Base-by-base conservation (phyloP, 768 basidiomycete species). In the Boletus reticuloceps region DNA sequence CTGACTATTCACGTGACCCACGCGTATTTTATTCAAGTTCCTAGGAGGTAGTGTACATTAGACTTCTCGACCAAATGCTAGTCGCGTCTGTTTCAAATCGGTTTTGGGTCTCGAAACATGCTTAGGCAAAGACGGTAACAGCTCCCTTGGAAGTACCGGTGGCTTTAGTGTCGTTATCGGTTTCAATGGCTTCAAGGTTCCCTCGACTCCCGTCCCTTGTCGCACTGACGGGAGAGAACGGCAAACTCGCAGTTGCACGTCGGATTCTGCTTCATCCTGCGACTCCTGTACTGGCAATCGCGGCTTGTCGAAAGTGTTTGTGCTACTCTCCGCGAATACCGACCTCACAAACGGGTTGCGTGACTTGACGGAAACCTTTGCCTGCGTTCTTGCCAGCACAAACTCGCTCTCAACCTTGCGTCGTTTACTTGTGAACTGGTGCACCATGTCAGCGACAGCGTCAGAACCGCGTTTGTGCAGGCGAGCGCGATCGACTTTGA, bases 111-210 rank as follows among this genome's bases (percentile, higher is more conserved):
- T 59, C 47, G 47, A 29, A 7, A 52, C 13, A n/a, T 16, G 53
- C 9, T 29, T 59, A 16, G 57, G 47, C 8, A 47, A 43, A 38
- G 50, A n/a, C 17, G 60, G 59, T 25, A 61, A 27, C n/a, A 62
- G 37, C 3, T 65, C 65, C 54, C 64, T 72, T 20, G 67, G 61
- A 43, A 69, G 69, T 29, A 61, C 53, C 6, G 69, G 69, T 20
- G 66, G 65, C 9, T 59, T 68, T 32, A 72, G 40, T 7, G 60
- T 50, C 10, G 69, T 72, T 48, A 71, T 71, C 16, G 67, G 71
- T 51, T 61, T 69, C 57, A 71, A 48, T 9, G 58, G 57, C 17
- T 65, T 70, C 31, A 5, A 1, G 14, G 27, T 34, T 27, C 42
- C 25, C 20, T 41, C 43, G 19, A 19, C 25, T 6, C 5, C 25